These are phyloP conservation scores for Rubia yunnanensis DNA, from an alignment of 257 asterid genomes.

Conservation along the genomic window DNA sequence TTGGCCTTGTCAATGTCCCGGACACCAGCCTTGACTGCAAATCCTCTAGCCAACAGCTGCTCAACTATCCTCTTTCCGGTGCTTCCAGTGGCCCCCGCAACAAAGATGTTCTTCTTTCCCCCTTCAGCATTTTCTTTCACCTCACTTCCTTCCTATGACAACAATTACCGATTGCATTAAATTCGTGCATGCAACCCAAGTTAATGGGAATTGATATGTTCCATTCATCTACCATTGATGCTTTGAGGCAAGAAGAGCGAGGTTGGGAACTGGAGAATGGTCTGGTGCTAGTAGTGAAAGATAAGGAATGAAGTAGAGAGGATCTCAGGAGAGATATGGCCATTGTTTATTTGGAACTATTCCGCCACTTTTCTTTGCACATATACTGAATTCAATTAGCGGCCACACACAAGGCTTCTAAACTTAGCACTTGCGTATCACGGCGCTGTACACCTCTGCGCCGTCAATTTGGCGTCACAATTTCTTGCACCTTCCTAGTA, in stretches of 20 bases:
- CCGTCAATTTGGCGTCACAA: background rate
- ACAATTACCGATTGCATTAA: background rate
- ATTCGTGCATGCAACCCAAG: no score
- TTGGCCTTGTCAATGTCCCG: constrained; percentile 80
- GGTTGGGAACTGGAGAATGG: constrained; percentile 16
- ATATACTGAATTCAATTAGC: constrained; percentile 15
- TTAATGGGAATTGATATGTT: background rate
- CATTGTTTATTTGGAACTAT: constrained; percentile 8
- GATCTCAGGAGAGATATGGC: constrained; percentile 32
- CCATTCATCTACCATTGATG: constrained; percentile 27
- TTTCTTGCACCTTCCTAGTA: no score
- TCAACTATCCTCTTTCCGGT: constrained; percentile 93
- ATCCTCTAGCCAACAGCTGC: constrained; percentile 83
- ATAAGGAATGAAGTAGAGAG: constrained; percentile 18
- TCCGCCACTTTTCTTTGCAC: constrained; percentile 3
- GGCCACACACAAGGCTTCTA: constrained; percentile 19
- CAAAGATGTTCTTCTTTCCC: constrained; percentile 63
- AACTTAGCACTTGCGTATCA: background rate
- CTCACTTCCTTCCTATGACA: constrained; percentile 49
- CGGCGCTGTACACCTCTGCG: background rate
- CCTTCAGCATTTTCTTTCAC: constrained; percentile 36
- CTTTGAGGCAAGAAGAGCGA: constrained; percentile 30
- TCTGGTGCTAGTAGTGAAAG: constrained; percentile 18
- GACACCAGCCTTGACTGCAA: constrained; percentile 87
- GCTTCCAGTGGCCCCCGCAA: constrained; percentile 90